These are phyloP conservation scores for Henckelia pumila DNA, from an alignment of 257 asterid species.

Conservation along the genomic window DNA sequence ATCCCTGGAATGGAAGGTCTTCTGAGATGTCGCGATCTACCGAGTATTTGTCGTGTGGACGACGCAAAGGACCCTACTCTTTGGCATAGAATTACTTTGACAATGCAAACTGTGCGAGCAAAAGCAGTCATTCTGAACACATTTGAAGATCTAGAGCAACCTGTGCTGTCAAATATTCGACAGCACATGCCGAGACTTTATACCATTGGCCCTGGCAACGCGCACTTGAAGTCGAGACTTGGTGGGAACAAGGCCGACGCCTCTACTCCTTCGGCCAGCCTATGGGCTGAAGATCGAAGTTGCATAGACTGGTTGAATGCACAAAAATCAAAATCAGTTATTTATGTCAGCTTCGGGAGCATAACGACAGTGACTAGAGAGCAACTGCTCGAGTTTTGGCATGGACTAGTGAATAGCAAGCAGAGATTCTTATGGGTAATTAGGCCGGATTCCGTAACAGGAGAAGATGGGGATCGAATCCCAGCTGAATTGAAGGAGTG, in stretches of 20 bases:
- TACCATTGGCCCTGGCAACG: constrained; percentile 43
- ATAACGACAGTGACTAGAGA: constrained; percentile 31
- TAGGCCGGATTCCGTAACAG: constrained; percentile 34
- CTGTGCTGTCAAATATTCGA: constrained; percentile 35
- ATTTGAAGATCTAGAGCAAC: constrained; percentile 38
- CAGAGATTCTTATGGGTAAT: constrained; percentile 49
- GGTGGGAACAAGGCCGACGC: background rate
- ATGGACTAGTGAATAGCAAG: constrained; percentile 42
- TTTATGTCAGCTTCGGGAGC: constrained; percentile 55
- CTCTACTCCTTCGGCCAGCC: constrained; percentile 30
- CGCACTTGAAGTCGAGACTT: constrained; percentile 23
- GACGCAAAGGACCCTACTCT: constrained; percentile 20
- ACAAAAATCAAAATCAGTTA: constrained; percentile 39
- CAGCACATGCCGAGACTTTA: constrained; percentile 32
- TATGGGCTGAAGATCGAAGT: constrained; percentile 46
- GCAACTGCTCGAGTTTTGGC: constrained; percentile 37
- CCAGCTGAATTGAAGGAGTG: constrained; percentile 25
- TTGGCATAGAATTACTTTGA: constrained; percentile 17
- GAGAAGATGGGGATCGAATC: background rate
- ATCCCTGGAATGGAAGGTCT: constrained; percentile 36
- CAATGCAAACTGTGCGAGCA: constrained; percentile 26
- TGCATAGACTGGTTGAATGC: constrained; percentile 43
- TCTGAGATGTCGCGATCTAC: constrained; percentile 38
- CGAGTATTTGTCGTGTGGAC: constrained; percentile 25
- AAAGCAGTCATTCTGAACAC: constrained; percentile 39